Percentiles rank a stretch among this genome's conserved stretches.
Evolutionary conservation across 441 rosid genomes (phyloP).

Genomic region (Breynia disticha): DNA sequence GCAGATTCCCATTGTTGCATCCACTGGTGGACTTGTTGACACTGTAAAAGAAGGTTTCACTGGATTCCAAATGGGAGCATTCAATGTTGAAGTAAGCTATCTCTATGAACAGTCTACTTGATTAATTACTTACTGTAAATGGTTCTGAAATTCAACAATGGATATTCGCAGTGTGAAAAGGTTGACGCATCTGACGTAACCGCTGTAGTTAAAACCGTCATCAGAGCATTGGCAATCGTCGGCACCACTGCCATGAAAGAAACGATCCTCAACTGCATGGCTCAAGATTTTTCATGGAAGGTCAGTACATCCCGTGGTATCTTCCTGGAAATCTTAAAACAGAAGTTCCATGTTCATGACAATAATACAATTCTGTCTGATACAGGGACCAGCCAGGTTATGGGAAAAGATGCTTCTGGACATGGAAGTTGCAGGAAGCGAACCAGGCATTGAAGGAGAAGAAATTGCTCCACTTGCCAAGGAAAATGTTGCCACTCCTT

Average conservation of each 20-base stretch:
- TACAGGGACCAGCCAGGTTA: constrained; percentile 61
- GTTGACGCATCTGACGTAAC: constrained; percentile 72
- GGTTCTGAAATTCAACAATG: constrained; percentile 1
- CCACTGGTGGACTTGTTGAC: constrained; percentile 94
- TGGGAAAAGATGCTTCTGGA: constrained; percentile 69
- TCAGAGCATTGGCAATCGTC: constrained; percentile 46
- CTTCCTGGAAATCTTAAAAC: not conserved
- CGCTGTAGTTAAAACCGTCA: constrained; percentile 44
- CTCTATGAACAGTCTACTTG: constrained; percentile 1
- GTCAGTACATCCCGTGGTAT: constrained; percentile 26
- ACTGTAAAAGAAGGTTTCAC: constrained; percentile 81
- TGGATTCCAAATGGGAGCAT: constrained; percentile 83
- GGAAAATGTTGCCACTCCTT: constrained; percentile 75
- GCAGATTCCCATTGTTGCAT: constrained; percentile 79
- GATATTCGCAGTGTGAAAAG: constrained; percentile 50
- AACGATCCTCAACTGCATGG: constrained; percentile 81
- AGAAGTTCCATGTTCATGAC: not conserved
- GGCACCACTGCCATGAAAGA: constrained; percentile 54
- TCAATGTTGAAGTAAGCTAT: constrained; percentile 52
- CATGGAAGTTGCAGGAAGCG: constrained; percentile 33
- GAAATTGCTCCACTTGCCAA: constrained; percentile 39
- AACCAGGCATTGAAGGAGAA: constrained; percentile 21
- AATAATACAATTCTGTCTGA: constrained; percentile 5
- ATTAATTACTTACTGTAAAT: not conserved
- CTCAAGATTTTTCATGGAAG: constrained; percentile 90